Evolutionary conservation across 2,329 filamentous ascomycete genomes (phyloP), one percentile per base, ranked within the genome.

Genomic region (Penicillium nordicum): DNA sequence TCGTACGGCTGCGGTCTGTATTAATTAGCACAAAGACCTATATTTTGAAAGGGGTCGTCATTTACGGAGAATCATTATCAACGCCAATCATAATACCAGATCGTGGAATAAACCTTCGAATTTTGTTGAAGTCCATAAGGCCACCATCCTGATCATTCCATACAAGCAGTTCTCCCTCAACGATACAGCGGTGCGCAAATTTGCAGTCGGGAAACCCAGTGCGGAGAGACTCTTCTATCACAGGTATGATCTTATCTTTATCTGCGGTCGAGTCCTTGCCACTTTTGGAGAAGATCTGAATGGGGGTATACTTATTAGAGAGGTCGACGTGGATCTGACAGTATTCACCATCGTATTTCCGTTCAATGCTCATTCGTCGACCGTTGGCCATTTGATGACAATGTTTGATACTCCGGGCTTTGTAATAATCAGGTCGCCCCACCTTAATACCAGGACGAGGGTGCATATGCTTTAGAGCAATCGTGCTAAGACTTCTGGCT

Each of bases 271-370:
- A 93, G 63, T 96, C 90, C 69, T 94, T 95, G 56, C 92, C 90
- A 66, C 90, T 94, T 70, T 96, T 97, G 10, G 91, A 95, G 69
- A 94, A 96, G 30, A 96, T 93, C 60, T 88, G 87, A 29, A 96
- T 84, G 46, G 79, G 82, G 1, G 80, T 68, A 56, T 69, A 45
- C 14, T 54, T 16, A 76, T 82, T 84, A 9, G 77, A 76, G 7
- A 89, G 75, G 67, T 95, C 85, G 38, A 96, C 78, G 66, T 96
- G 92, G 30, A 96, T 85, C 70, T 96, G 92, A 64, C 90, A 95
- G 63, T 94, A 96, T 72, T 96, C 92, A 12, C 89, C 91, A 65
- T 96, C 91, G 59, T 95, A 84, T 69, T 96, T 96, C 50, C 86
- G 80, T 71, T 96, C 90, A 25, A 91, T 81, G 56, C 87, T 89